phyloP scores from a whole-genome alignment of 2,329 filamentous ascomycete species.

The Fusarium sarcochroum region DNA sequence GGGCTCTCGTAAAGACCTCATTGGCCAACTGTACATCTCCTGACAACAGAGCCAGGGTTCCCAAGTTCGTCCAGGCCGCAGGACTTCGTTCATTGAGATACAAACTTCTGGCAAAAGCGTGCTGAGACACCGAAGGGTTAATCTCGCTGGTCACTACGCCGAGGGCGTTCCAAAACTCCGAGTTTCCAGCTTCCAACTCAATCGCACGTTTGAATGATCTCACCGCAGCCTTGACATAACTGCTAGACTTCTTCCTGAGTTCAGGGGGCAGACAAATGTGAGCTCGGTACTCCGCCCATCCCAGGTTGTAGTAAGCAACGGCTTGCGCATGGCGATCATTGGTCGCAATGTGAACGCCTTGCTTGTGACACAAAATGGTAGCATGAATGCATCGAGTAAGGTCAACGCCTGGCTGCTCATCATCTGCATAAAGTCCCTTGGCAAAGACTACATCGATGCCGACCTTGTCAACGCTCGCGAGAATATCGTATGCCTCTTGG shows the following conservation, averaged over 20 bases:
- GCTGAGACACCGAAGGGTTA: slow-evolving; percentile 90
- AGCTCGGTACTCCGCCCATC: slow-evolving; percentile 91
- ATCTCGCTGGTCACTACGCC: slow-evolving; percentile 90
- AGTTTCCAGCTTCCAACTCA: slow-evolving; percentile 92
- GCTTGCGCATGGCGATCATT: slow-evolving; percentile 89
- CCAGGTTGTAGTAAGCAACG: slow-evolving; percentile 97
- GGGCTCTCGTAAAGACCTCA: slow-evolving; percentile 88
- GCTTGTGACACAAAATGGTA: slow-evolving; percentile 88
- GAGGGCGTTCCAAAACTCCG: slow-evolving; percentile 97
- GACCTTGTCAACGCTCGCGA: slow-evolving; percentile 79
- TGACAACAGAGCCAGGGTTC: slow-evolving; percentile 86
- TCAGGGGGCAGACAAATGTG: slow-evolving; percentile 74
- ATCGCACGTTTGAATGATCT: slow-evolving; percentile 96
- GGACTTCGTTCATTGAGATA: slow-evolving; percentile 91
- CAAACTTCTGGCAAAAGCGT: slow-evolving; percentile 92
- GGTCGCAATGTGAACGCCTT: slow-evolving; percentile 80
- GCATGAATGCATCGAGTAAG: slow-evolving; percentile 75
- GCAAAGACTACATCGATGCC: slow-evolving; percentile 62
- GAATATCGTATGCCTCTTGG: slow-evolving; percentile 69
- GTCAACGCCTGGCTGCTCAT: slow-evolving; percentile 63
- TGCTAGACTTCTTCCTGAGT: slow-evolving; percentile 70
- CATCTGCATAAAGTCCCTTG: slow-evolving; percentile 60
- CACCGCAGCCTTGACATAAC: slow-evolving; percentile 84
- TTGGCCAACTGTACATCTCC: slow-evolving; percentile 90
- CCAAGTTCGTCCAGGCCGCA: slow-evolving; percentile 91